Conservation (phyloP, 2,329 filamentous ascomycete species). For the Ascochyta clinopodiicola region DNA sequence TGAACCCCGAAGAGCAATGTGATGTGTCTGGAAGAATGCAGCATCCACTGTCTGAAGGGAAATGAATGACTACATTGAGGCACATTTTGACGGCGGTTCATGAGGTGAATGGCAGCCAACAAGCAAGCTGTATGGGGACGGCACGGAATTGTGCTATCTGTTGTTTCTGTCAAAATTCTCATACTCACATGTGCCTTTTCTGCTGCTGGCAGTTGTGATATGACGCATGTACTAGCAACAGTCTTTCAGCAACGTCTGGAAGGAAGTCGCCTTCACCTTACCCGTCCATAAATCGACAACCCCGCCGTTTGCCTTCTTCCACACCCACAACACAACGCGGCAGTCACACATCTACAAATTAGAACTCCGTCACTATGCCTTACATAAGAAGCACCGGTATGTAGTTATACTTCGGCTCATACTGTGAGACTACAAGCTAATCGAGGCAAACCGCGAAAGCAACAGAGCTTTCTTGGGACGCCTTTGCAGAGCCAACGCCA, state of each 20-base stretch:
- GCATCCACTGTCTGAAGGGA: too few relatives aligned
- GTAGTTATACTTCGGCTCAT: neutral
- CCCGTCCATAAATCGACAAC: neutral
- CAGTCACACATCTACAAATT: neutral
- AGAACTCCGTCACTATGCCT: neutral
- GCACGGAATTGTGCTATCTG: too few relatives aligned
- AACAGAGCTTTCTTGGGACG: conserved; percentile 4
- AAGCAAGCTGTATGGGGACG: too few relatives aligned
- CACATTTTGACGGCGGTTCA: too few relatives aligned
- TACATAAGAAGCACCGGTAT: neutral
- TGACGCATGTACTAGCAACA: neutral
- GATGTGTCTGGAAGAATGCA: too few relatives aligned
- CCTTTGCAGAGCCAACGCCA: conserved; percentile 16
- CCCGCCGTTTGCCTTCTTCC: neutral
- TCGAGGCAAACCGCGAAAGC: neutral
- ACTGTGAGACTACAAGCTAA: neutral
- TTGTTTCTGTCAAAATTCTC: too few relatives aligned
- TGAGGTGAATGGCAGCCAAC: too few relatives aligned
- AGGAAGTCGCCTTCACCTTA: conserved; percentile 17
- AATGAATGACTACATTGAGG: too few relatives aligned
- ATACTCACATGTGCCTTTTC: too few relatives aligned
- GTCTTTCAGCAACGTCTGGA: neutral
- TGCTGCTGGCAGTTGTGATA: neutral
- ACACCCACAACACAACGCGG: neutral
- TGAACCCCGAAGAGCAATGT: too few relatives aligned